These are phyloP conservation scores for Neodidymelliopsis sp. DNA, from an alignment of 2,329 filamentous ascomycete species.

Conservation along the genomic window DNA sequence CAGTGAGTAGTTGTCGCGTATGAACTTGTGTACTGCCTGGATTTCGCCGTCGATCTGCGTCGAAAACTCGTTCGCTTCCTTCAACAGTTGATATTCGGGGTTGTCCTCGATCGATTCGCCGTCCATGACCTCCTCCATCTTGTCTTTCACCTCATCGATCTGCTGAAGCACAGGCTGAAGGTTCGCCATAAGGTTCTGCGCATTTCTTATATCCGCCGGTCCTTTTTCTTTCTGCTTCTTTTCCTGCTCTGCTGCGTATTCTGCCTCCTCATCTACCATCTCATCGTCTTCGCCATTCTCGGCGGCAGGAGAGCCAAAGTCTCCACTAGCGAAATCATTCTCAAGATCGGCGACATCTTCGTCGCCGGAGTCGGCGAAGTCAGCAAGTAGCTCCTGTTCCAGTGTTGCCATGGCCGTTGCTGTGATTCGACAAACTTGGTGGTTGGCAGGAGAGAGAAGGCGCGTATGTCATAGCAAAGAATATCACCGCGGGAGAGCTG, in stretches of 20 bases:
- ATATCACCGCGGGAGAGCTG: constrained; percentile 19
- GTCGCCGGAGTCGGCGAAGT: constrained; percentile 86
- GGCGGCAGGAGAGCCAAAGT: constrained; percentile 25
- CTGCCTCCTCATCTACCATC: constrained; percentile 67
- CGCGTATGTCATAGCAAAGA: constrained; percentile 18
- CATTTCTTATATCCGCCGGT: constrained; percentile 74
- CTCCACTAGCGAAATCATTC: constrained; percentile 49
- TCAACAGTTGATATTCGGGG: constrained; percentile 87
- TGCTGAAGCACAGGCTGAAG: constrained; percentile 81
- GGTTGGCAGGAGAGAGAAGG: constrained; percentile 11
- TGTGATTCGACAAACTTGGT: background rate
- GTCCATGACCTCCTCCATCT: constrained; percentile 75
- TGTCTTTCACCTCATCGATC: constrained; percentile 57
- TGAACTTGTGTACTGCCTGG: constrained; percentile 92
- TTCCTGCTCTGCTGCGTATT: constrained; percentile 57
- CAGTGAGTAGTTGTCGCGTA: constrained; percentile 92
- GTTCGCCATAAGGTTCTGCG: constrained; percentile 81
- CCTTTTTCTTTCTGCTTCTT: constrained; percentile 74
- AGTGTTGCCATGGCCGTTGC: constrained; percentile 74
- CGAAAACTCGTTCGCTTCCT: constrained; percentile 86
- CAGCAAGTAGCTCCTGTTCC: constrained; percentile 89
- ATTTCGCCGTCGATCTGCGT: constrained; percentile 94
- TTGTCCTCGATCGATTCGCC: constrained; percentile 86
- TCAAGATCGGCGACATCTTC: constrained; percentile 47
- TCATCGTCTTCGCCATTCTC: constrained; percentile 69